Base-by-base conservation (phyloP, 306 rosid genomes). In the Gastrolobium bilobum region DNA sequence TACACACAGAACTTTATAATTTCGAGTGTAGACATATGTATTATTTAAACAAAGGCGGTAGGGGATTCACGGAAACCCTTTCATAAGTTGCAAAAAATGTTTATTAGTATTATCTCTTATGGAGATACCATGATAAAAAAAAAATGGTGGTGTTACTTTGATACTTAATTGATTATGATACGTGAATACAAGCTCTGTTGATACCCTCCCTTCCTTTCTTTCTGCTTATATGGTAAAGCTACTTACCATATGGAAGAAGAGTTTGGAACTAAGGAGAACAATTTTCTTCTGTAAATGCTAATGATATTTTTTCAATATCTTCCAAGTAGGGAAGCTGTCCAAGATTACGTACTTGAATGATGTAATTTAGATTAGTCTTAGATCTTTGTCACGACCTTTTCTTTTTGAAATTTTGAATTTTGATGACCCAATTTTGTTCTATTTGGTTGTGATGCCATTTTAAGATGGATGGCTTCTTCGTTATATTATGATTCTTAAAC, bases 391-490 rank as follows among this genome's bases (percentile, higher is more conserved):
- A 40, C 39, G 26, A 26, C 30, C 40, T 71, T 70, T 11, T 30
- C 7, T 44, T 6, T 31, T n/a, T 69, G 30, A 29, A 8, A 7
- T 33, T 20, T 78, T 69, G 6, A 38, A 34, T 29, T 78, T 30
- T 15, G 52, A 57, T 56, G 20, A 44, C 44, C 42, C 9, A 57
- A 43, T 69, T 35, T 51, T 70, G 56, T 47, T 61, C 6, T 46
- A 4, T 57, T 68, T 35, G 40, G 54, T 26, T 48, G 11, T 58
- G 26, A 71, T 57, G 33, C 9, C 15, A 71, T 59, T 58, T 54
- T 62, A 46, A 62, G 67, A 57, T 31, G 69, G 50, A 33, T 59
- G 31, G 35, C 5, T 62, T 63, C 51, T 62, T 35, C 20, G 48
- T 54, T 29, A 53, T 8, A 48, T 43, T 40, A 10, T 34, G 42